These are phyloP conservation scores for Hyphodiscus hymeniophilus DNA, from an alignment of 495 filamentous ascomycete species.

Conservation along the genomic window DNA sequence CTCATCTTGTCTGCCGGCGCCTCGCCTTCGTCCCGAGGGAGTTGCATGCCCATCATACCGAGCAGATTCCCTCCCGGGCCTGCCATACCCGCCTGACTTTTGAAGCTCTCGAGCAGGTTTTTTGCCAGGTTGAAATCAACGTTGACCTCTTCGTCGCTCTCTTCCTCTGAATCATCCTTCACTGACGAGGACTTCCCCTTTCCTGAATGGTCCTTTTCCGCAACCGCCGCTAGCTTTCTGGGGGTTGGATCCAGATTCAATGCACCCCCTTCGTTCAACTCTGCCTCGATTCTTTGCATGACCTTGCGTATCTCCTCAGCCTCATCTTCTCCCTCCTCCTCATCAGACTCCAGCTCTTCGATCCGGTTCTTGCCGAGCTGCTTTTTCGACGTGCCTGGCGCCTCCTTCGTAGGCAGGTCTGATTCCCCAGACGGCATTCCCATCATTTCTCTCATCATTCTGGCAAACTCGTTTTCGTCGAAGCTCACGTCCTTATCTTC, in stretches of 20 bases:
- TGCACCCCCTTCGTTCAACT: constrained; percentile 70
- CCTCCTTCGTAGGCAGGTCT: constrained; percentile 21
- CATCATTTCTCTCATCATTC: constrained; percentile 95
- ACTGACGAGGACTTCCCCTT: constrained; percentile 13
- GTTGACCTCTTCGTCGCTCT: constrained; percentile 51
- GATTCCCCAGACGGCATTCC: constrained; percentile 51
- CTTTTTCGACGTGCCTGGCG: constrained; percentile 7
- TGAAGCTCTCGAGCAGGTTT: constrained; percentile 87
- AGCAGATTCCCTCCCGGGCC: constrained; percentile 84
- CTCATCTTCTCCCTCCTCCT: constrained; percentile 50
- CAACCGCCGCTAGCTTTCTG: constrained; percentile 18
- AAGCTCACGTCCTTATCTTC: constrained; percentile 74
- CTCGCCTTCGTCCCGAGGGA: constrained; percentile 70
- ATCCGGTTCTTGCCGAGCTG: constrained; percentile 19
- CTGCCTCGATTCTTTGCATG: constrained; percentile 70
- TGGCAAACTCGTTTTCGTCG: constrained; percentile 75
- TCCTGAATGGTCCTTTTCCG: constrained; percentile 8
- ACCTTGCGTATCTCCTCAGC: constrained; percentile 62
- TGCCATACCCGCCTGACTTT: constrained; percentile 73
- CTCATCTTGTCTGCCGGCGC: neutral
- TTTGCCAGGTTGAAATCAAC: constrained; percentile 83
- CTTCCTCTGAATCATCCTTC: constrained; percentile 24
- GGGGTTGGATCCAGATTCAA: constrained; percentile 49
- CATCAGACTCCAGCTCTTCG: constrained; percentile 38
- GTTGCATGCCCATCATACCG: constrained; percentile 69